Percentiles rank a stretch among this genome's conserved stretches.
These are phyloP conservation scores for Solanum chmielewskii DNA, from an alignment of 257 asterid species.

Conservation along the genomic window DNA sequence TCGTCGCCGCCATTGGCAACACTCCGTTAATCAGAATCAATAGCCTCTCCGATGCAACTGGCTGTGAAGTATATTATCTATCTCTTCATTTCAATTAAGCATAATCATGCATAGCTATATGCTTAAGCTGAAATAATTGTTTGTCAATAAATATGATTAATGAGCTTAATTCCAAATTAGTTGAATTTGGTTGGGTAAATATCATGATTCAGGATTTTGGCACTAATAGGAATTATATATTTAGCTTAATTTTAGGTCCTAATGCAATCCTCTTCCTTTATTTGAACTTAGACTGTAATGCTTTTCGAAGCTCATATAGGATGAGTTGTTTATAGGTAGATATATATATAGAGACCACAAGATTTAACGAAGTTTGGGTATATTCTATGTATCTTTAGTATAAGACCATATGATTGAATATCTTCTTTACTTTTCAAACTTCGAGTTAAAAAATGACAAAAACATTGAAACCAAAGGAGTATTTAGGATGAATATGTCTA, in stretches of 20 bases:
- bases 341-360: background rate
- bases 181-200: background rate
- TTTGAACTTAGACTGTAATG: background rate
- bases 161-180: background rate
- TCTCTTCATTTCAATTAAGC: background rate
- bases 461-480: background rate
- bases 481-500: background rate
- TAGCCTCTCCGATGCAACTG: constrained; percentile 87
- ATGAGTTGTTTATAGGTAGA: background rate
- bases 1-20: constrained; percentile 83
- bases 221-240: background rate
- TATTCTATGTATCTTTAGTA: background rate
- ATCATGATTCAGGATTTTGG: background rate
- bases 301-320: background rate
- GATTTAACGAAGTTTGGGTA: background rate
- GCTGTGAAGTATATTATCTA: constrained; percentile 52
- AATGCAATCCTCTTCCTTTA: background rate
- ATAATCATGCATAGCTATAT: background rate
- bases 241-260: background rate
- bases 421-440: background rate
- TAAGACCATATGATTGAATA: background rate
- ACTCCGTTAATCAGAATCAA: constrained; percentile 87
- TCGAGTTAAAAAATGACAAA: background rate
- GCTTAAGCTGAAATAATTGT: background rate
- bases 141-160: background rate